phyloP scores from a whole-genome alignment of 805 yeast species.

The Nakazawaea sp. region DNA sequence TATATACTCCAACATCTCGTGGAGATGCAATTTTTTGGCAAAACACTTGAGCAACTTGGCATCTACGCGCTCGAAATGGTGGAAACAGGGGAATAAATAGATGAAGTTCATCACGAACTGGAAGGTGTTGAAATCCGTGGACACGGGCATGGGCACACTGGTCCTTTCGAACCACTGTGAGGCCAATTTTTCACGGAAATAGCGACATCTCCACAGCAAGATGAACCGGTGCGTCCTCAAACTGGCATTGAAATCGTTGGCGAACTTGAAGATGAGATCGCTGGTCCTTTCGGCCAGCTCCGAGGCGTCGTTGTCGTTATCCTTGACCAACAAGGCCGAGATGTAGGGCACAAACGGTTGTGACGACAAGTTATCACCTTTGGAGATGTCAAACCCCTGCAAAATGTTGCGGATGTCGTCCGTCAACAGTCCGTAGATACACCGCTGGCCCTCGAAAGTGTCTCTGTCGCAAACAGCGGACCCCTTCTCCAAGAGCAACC shows the following conservation, averaged over 20 bases:
- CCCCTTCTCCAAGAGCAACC: constrained; percentile 53
- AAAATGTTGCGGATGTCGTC: constrained; percentile 56
- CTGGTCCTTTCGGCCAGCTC: constrained; percentile 17
- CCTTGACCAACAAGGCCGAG: constrained; percentile 33
- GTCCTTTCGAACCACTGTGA: constrained; percentile 18
- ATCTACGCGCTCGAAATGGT: constrained; percentile 25
- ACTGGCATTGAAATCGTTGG: constrained; percentile 9
- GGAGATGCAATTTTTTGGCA: constrained; percentile 27
- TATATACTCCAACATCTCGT: constrained; percentile 29
- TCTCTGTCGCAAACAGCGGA: constrained; percentile 69
- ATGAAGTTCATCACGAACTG: constrained; percentile 22
- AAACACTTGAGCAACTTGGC: constrained; percentile 20
- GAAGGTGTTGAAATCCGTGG: constrained; percentile 23
- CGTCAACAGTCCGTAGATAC: constrained; percentile 72
- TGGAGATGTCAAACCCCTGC: constrained; percentile 56
- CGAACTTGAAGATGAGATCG: constrained; percentile 26
- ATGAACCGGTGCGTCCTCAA: constrained; percentile 34
- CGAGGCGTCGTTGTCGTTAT: constrained; percentile 11
- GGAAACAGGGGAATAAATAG: constrained; percentile 21
- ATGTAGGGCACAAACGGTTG: constrained; percentile 74
- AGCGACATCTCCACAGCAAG: constrained; percentile 28
- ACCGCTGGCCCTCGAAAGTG: constrained; percentile 73
- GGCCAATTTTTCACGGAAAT: constrained; percentile 20
- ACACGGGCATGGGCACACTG: constrained; percentile 15
- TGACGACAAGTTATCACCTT: constrained; percentile 48